phyloP scores from a whole-genome alignment of 2,329 filamentous ascomycete species.

The Aspergillus fumigatus region DNA sequence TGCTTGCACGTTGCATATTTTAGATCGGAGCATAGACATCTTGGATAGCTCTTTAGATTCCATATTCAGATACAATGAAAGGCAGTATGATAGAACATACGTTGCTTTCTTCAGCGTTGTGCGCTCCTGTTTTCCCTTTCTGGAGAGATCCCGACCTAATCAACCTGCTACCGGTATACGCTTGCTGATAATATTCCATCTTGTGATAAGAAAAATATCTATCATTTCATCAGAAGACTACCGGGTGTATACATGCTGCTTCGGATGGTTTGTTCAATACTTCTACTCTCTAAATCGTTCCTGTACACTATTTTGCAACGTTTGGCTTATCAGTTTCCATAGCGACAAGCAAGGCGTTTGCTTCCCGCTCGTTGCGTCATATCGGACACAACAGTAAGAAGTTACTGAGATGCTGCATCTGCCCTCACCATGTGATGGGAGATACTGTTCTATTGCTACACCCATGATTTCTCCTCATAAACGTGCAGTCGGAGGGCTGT shows the following conservation, averaged over 20 bases:
- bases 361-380: background rate
- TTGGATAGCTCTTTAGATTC: slow-evolving; percentile 11
- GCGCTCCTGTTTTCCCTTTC: background rate
- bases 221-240: background rate
- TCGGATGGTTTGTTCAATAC: background rate
- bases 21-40: slow-evolving; percentile 10
- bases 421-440: background rate
- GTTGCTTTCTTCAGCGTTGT: background rate
- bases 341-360: slow-evolving; percentile 8
- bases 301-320: background rate
- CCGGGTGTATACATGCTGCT: background rate
- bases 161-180: background rate
- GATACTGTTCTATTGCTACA: background rate
- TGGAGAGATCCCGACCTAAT: background rate
- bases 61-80: background rate
- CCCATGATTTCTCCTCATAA: slow-evolving; percentile 24
- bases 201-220: background rate
- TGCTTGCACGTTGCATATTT: slow-evolving; percentile 3
- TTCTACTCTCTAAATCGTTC: background rate
- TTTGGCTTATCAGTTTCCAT: slow-evolving; percentile 16
- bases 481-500: slow-evolving; percentile 1
- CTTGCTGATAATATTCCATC: background rate
- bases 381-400: background rate
- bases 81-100: background rate
- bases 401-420: background rate